Percentiles rank a stretch among this genome's conserved stretches.
phyloP scores from a whole-genome alignment of 495 filamentous ascomycete genomes.

The Delitschia confertaspora region DNA sequence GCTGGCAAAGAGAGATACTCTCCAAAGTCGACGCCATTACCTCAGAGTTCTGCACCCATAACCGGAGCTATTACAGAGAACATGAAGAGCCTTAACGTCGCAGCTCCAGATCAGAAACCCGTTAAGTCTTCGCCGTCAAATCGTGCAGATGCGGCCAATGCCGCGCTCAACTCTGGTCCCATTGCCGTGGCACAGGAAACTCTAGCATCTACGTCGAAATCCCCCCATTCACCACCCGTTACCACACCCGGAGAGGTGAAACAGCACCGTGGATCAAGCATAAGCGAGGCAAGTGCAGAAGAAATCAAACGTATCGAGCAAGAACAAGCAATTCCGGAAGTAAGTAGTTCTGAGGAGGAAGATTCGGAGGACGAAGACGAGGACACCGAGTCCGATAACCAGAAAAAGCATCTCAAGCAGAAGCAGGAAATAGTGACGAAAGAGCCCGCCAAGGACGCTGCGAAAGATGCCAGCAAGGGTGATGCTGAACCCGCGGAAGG shows the following conservation, averaged over 20 bases:
- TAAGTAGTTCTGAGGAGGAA: slow-evolving; percentile 22
- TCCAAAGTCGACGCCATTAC: background rate
- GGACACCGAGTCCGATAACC: slow-evolving; percentile 26
- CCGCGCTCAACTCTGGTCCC: slow-evolving; percentile 8
- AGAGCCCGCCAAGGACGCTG: background rate
- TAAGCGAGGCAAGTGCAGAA: slow-evolving; percentile 20
- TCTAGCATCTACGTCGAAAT: background rate
- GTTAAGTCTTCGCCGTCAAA: slow-evolving; percentile 9
- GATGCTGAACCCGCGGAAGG: no score
- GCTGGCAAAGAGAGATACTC: background rate
- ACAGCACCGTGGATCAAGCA: slow-evolving; percentile 20
- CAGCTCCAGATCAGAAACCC: background rate
- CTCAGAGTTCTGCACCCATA: no score
- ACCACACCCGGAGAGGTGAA: background rate
- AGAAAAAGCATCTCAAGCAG: slow-evolving; percentile 18
- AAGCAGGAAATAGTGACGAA: background rate
- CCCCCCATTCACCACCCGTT: background rate
- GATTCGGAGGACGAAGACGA: slow-evolving; percentile 29
- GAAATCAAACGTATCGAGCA: slow-evolving; percentile 29
- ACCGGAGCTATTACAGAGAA: background rate
- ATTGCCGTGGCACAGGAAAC: slow-evolving; percentile 1
- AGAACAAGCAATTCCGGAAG: slow-evolving; percentile 22
- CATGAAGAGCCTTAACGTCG: slow-evolving; percentile 1
- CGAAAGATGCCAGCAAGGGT: background rate
- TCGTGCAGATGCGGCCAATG: slow-evolving; percentile 15